A percentile compares a stretch with the other conserved stretches of the same genome.
phyloP scores from a whole-genome alignment of 345 rosid species.

The Populus ilicifolia region DNA sequence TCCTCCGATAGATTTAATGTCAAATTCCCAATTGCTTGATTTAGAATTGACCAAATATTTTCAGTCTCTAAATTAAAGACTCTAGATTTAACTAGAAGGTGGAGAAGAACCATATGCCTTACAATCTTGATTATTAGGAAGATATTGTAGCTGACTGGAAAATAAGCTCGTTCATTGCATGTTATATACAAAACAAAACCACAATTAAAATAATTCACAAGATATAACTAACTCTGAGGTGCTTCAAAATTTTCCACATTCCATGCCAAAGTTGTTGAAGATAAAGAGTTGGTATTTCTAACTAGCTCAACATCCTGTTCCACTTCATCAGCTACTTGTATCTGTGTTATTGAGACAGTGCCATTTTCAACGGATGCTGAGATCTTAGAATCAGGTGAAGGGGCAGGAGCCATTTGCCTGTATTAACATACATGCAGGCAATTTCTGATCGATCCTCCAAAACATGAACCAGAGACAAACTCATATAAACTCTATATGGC shows the following conservation, averaged over 20 bases:
- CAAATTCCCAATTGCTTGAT: neutral
- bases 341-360: conserved; percentile 18
- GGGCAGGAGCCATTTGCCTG: conserved; percentile 48
- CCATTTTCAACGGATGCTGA: conserved; percentile 40
- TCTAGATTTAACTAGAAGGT: neutral
- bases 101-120: neutral
- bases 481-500: conserved; percentile 2
- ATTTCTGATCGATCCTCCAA: conserved; percentile 4
- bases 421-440: conserved; percentile 23
- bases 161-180: conserved; percentile 2
- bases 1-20: neutral
- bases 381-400: conserved; percentile 33
- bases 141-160: neutral
- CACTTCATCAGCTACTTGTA: conserved; percentile 28
- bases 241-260: conserved; percentile 58
- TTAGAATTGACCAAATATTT: neutral
- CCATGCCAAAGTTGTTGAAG: conserved; percentile 46
- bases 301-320: conserved; percentile 30
- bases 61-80: neutral
- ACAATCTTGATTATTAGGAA: neutral
- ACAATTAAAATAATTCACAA: conserved; percentile 9
- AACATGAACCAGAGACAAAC: conserved; percentile 16
- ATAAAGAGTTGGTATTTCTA: conserved; percentile 29
- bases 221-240: conserved; percentile 61
- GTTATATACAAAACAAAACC: neutral